A percentile compares a stretch with the other conserved stretches of the same genome.
These are phyloP conservation scores for Aspergillus latus DNA, from an alignment of 2,329 filamentous ascomycete genomes.

Conservation along the genomic window DNA sequence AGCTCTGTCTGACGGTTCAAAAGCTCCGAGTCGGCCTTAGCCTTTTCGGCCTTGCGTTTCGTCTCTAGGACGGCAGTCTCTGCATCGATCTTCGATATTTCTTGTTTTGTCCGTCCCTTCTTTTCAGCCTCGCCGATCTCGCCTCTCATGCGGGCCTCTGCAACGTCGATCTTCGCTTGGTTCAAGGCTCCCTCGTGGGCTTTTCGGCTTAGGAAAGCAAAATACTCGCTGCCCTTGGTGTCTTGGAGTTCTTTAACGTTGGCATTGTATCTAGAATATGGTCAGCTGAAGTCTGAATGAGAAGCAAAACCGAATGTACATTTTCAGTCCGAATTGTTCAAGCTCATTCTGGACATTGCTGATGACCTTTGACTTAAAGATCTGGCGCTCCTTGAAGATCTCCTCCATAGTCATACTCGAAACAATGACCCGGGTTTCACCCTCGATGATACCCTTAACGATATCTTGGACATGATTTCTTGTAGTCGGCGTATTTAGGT, in stretches of 20 bases:
- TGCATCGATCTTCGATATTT: slow-evolving; percentile 84
- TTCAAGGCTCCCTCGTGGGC: slow-evolving; percentile 83
- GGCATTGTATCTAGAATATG: slow-evolving; percentile 57
- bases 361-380: slow-evolving; percentile 75
- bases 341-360: slow-evolving; percentile 76
- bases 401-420: slow-evolving; percentile 90
- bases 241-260: slow-evolving; percentile 88
- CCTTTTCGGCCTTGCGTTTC: slow-evolving; percentile 78
- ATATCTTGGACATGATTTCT: slow-evolving; percentile 76
- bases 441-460: slow-evolving; percentile 86
- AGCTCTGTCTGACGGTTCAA: slow-evolving; percentile 71
- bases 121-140: slow-evolving; percentile 68
- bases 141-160: slow-evolving; percentile 61
- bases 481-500: slow-evolving; percentile 44
- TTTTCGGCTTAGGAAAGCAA: slow-evolving; percentile 76
- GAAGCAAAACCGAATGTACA: slow-evolving; percentile 44
- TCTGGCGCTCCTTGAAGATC: slow-evolving; percentile 74
- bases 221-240: slow-evolving; percentile 77
- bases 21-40: slow-evolving; percentile 73
- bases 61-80: slow-evolving; percentile 83
- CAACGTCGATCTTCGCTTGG: slow-evolving; percentile 67
- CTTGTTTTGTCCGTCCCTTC: slow-evolving; percentile 76
- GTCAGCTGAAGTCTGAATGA: slow-evolving; percentile 2
- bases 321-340: slow-evolving; percentile 74
- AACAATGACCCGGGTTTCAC: slow-evolving; percentile 79